phyloP scores from a whole-genome alignment of 2,329 filamentous ascomycete genomes.

The Cladophialophora immunda region DNA sequence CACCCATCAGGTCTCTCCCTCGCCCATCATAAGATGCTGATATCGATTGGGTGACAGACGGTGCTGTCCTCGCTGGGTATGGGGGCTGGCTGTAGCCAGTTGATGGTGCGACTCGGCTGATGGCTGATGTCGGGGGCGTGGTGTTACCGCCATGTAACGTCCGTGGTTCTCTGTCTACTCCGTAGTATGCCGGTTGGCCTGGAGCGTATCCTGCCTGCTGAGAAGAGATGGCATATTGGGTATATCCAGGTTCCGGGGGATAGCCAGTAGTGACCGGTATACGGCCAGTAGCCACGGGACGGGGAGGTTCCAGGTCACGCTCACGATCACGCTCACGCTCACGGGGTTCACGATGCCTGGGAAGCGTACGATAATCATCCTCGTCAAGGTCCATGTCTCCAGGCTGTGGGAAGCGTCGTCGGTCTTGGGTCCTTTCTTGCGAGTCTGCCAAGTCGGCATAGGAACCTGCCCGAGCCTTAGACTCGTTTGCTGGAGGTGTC shows the following conservation, averaged over 20 bases:
- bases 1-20: conserved; percentile 33
- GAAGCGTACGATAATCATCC: conserved; percentile 32
- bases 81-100: conserved; percentile 30
- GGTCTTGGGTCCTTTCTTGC: conserved; percentile 30
- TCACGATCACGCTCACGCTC: conserved; percentile 24
- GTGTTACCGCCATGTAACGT: conserved; percentile 32
- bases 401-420: conserved; percentile 29
- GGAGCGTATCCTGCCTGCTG: conserved; percentile 28
- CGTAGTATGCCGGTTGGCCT: conserved; percentile 35
- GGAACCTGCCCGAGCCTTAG: conserved; percentile 38
- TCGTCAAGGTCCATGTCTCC: conserved; percentile 39
- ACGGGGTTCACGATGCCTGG: conserved; percentile 34
- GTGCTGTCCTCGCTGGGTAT: conserved; percentile 34
- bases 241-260: conserved; percentile 35
- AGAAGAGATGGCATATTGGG: conserved; percentile 37
- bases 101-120: conserved; percentile 27
- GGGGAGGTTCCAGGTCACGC: conserved; percentile 26
- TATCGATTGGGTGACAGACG: conserved; percentile 31
- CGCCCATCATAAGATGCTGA: conserved; percentile 31
- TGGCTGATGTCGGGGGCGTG: conserved; percentile 35
- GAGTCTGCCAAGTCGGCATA: conserved; percentile 38
- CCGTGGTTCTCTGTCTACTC: conserved; percentile 37
- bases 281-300: conserved; percentile 29
- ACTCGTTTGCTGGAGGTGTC: conserved; percentile 27
- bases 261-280: conserved; percentile 33